These are phyloP conservation scores for Westerdykella ornata DNA, from an alignment of 2,329 filamentous ascomycete species.

Conservation along the genomic window DNA sequence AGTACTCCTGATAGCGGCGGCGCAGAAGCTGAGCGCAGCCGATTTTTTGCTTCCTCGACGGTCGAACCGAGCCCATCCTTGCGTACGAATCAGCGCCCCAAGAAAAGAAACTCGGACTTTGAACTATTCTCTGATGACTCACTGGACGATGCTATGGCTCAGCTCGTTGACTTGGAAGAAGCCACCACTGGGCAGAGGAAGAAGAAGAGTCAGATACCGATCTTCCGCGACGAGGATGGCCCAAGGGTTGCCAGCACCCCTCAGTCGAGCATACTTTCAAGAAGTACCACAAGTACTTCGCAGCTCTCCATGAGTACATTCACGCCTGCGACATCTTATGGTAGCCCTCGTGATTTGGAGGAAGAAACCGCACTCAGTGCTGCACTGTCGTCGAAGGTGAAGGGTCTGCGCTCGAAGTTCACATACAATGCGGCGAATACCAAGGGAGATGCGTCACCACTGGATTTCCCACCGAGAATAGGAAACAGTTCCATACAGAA, in stretches of 20 bases:
- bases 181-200: constrained; percentile 25
- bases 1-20: constrained; percentile 20
- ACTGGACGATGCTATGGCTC: constrained; percentile 39
- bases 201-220: constrained; percentile 18
- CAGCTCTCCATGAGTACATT: constrained; percentile 21
- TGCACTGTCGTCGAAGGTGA: constrained; percentile 24
- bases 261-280: constrained; percentile 24
- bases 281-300: constrained; percentile 14
- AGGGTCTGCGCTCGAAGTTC: constrained; percentile 28
- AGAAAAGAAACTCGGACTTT: constrained; percentile 36
- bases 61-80: constrained; percentile 39
- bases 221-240: constrained; percentile 25
- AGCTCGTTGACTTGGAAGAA: constrained; percentile 30
- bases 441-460: constrained; percentile 2
- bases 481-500: not conserved
- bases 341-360: constrained; percentile 10
- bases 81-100: constrained; percentile 29
- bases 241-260: constrained; percentile 17
- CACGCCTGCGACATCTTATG: constrained; percentile 29
- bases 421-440: constrained; percentile 14
- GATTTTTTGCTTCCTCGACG: constrained; percentile 38
- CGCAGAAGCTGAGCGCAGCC: constrained; percentile 36
- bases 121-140: constrained; percentile 46
- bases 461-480: no score
- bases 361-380: constrained; percentile 21